phyloP scores from a whole-genome alignment of 805 yeast species.

The Ogataea populi-albae region DNA sequence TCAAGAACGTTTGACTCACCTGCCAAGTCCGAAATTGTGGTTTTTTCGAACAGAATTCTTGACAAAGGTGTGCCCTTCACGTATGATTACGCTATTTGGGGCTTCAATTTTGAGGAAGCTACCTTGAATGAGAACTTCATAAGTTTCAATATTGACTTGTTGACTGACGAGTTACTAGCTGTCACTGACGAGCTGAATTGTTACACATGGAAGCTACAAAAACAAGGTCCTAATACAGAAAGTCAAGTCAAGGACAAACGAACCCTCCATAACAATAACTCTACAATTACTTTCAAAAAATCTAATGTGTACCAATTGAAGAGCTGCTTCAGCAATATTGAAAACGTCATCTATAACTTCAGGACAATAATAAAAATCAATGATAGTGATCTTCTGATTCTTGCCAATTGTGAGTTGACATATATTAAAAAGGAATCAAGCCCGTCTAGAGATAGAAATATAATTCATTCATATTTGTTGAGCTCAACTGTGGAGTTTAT shows the following conservation, averaged over 20 bases:
- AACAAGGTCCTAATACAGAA: constrained; percentile 4
- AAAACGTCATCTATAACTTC: constrained; percentile 24
- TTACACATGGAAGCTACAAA: constrained; percentile 33
- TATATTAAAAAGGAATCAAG: constrained; percentile 24
- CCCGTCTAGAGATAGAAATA: constrained; percentile 9
- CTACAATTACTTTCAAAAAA: constrained; percentile 19
- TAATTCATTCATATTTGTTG: constrained; percentile 25
- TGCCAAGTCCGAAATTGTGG: constrained; percentile 30
- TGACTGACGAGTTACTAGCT: constrained; percentile 29
- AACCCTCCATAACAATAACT: neutral
- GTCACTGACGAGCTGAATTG: constrained; percentile 32
- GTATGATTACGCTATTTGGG: constrained; percentile 33
- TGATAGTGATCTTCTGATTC: constrained; percentile 29
- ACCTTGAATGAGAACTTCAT: constrained; percentile 27
- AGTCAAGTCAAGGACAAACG: neutral
- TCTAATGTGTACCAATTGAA: constrained; percentile 28
- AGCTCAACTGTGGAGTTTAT: constrained; percentile 31
- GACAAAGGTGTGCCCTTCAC: constrained; percentile 24
- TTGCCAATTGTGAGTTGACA: constrained; percentile 29
- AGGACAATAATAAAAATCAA: constrained; percentile 26
- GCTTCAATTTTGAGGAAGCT: constrained; percentile 31
- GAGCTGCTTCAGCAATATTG: constrained; percentile 25
- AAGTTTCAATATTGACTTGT: constrained; percentile 28
- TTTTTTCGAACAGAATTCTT: constrained; percentile 27
- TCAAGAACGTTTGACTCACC: constrained; percentile 19